phyloP scores from a whole-genome alignment of 257 asterid species.

The Solanum ossicruentum region DNA sequence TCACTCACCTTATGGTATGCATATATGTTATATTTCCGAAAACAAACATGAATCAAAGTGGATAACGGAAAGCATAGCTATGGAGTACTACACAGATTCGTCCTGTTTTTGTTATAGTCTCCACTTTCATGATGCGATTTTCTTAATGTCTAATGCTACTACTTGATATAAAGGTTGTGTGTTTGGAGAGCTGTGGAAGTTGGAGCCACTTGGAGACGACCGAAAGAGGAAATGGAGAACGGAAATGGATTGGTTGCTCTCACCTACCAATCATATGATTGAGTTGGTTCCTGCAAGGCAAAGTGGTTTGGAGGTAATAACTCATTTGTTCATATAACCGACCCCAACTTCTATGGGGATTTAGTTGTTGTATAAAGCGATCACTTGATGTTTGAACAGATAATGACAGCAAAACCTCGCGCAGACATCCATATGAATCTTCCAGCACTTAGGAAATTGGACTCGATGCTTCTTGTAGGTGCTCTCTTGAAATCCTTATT shows the following conservation, averaged over 20 bases:
- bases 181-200: slow-evolving; percentile 96
- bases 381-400: slow-evolving; percentile 24
- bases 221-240: slow-evolving; percentile 56
- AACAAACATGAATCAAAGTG: neutral
- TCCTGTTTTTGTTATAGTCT: neutral
- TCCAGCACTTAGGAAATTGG: slow-evolving; percentile 81
- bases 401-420: slow-evolving; percentile 87
- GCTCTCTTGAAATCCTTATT: slow-evolving; percentile 3
- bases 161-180: slow-evolving; percentile 47
- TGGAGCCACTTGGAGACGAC: slow-evolving; percentile 81
- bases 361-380: neutral
- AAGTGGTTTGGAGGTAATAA: slow-evolving; percentile 56
- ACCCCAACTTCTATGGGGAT: neutral
- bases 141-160: neutral
- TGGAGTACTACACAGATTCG: neutral
- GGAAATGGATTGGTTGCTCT: slow-evolving; percentile 88
- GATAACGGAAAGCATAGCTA: neutral
- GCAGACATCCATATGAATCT: slow-evolving; percentile 82
- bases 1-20: too few species aligned
- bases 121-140: neutral
- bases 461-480: slow-evolving; percentile 90
- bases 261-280: slow-evolving; percentile 84
- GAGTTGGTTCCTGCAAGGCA: slow-evolving; percentile 87
- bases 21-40: too few species aligned
- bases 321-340: neutral